These are phyloP conservation scores for Malbranchea zuffiana DNA, from an alignment of 2,329 filamentous ascomycete species.

Conservation along the genomic window DNA sequence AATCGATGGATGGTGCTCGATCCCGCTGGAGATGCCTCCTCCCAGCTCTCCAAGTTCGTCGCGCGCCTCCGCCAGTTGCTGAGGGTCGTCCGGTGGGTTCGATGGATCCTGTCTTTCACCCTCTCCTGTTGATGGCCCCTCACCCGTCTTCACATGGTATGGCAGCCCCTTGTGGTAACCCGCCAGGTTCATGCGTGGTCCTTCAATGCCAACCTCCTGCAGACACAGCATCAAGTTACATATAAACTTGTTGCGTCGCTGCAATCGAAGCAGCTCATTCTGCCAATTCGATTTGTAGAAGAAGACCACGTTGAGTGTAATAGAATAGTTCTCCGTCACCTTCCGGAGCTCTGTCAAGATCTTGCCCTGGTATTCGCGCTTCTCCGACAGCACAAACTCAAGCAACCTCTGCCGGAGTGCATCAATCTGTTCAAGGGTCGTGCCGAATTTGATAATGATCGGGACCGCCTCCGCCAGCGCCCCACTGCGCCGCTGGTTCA, in stretches of 20 bases:
- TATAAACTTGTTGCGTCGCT: slow-evolving; percentile 87
- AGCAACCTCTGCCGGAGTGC: slow-evolving; percentile 67
- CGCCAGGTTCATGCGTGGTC: slow-evolving; percentile 61
- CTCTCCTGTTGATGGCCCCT: slow-evolving; percentile 39
- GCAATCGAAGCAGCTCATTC: slow-evolving; percentile 81
- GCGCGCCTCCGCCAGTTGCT: slow-evolving; percentile 23
- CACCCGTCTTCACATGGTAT: slow-evolving; percentile 48
- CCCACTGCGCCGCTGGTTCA: slow-evolving; percentile 86
- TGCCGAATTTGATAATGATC: slow-evolving; percentile 80
- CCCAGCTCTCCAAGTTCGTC: slow-evolving; percentile 25
- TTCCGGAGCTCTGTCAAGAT: slow-evolving; percentile 75
- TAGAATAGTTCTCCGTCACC: slow-evolving; percentile 71
- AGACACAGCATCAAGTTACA: slow-evolving; percentile 82
- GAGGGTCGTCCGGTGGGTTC: slow-evolving; percentile 22
- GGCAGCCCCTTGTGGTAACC: slow-evolving; percentile 58
- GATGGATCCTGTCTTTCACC: slow-evolving; percentile 31
- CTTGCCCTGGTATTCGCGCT: slow-evolving; percentile 77
- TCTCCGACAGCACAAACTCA: slow-evolving; percentile 72
- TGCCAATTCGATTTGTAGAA: slow-evolving; percentile 98
- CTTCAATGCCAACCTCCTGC: slow-evolving; percentile 73
- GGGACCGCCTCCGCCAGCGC: slow-evolving; percentile 77
- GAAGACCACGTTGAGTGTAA: slow-evolving; percentile 85
- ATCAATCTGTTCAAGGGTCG: slow-evolving; percentile 71
- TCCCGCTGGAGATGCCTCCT: slow-evolving; percentile 32
- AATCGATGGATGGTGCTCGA: slow-evolving; percentile 39